A percentile compares a stretch with the other conserved stretches of the same genome.
These are phyloP conservation scores for Chlamydomonas asymmetrica DNA, from an alignment of 139 green algal genomes.

Conservation along the genomic window DNA sequence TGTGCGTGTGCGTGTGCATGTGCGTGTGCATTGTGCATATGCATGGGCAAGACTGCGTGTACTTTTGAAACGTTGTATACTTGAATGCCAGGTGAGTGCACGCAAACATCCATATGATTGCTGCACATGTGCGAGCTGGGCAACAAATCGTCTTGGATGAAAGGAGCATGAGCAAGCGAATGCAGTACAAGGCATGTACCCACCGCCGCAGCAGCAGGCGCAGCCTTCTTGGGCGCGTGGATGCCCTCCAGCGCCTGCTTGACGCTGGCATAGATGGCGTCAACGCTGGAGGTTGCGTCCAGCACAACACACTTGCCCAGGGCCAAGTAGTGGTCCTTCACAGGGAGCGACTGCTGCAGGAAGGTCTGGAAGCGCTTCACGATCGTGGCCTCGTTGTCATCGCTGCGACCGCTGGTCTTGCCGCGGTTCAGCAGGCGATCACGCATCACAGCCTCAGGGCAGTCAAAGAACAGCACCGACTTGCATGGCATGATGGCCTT, in stretches of 20 bases:
- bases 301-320: constrained; percentile 33
- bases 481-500: constrained; percentile 46
- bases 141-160: background rate
- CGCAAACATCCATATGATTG: no score
- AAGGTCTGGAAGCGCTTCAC: constrained; percentile 95
- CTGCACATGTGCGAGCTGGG: no score
- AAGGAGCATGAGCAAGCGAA: background rate
- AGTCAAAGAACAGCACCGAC: constrained; percentile 48
- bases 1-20: no score
- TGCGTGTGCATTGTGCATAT: no score
- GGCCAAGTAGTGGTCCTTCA: constrained; percentile 81
- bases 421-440: constrained; percentile 79
- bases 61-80: no score
- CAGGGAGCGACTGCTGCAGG: constrained; percentile 77
- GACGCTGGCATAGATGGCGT: constrained; percentile 25
- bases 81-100: no score
- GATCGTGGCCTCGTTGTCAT: constrained; percentile 73
- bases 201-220: no score
- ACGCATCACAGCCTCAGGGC: constrained; percentile 76
- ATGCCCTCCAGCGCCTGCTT: constrained; percentile 15
- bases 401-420: constrained; percentile 75
- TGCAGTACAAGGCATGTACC: background rate
- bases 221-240: background rate
- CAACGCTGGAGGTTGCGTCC: background rate
- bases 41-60: no score